A percentile compares a stretch with the other conserved stretches of the same genome.
phyloP scores from a whole-genome alignment of 306 rosid species.

The Citrullus amarus region DNA sequence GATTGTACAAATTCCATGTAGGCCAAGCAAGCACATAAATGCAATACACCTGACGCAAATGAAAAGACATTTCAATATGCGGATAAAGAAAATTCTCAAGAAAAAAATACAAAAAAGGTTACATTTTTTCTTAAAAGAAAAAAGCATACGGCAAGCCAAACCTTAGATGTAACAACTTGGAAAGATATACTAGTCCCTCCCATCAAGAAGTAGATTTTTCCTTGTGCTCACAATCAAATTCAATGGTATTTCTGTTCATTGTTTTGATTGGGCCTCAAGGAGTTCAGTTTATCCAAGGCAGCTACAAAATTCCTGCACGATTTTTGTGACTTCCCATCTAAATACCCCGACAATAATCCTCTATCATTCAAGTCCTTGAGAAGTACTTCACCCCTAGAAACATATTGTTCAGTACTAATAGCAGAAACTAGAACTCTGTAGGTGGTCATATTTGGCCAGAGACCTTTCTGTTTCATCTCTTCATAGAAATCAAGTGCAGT shows the following conservation, averaged over 20 bases:
- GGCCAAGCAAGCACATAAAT: background rate
- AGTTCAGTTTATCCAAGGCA: slow-evolving; percentile 27
- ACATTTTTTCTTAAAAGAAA: background rate
- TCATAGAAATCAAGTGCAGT: slow-evolving; percentile 57
- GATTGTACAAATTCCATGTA: background rate
- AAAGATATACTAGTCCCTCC: background rate
- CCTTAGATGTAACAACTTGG: slow-evolving; percentile 1
- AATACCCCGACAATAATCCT: slow-evolving; percentile 33
- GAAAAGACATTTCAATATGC: background rate
- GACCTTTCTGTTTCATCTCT: slow-evolving; percentile 50
- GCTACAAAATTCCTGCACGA: slow-evolving; percentile 23
- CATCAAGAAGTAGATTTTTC: background rate
- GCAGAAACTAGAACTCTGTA: slow-evolving; percentile 40
- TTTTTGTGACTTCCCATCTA: slow-evolving; percentile 18
- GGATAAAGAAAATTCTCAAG: background rate
- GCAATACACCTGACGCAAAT: background rate
- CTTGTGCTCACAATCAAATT: background rate
- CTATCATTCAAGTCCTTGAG: slow-evolving; percentile 41
- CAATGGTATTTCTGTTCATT: background rate
- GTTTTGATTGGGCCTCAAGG: slow-evolving; percentile 19
- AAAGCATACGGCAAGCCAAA: background rate
- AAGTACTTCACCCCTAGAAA: slow-evolving; percentile 28
- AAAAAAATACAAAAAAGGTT: background rate
- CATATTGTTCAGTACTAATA: slow-evolving; percentile 21
- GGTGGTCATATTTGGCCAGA: slow-evolving; percentile 47